These are phyloP conservation scores for Euclidium syriacum DNA, from an alignment of 345 rosid species.

Conservation along the genomic window DNA sequence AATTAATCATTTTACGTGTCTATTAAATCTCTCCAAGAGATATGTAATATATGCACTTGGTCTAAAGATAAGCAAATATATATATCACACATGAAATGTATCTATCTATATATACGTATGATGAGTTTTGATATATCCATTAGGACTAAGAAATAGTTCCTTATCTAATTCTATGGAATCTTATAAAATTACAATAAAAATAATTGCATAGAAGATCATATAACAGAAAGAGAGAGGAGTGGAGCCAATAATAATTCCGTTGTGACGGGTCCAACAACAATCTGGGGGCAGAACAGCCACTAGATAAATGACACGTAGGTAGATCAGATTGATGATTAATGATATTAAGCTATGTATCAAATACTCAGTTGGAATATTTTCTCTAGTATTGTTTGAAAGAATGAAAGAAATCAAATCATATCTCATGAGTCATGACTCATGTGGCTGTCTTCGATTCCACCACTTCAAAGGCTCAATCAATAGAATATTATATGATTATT, in stretches of 20 bases:
- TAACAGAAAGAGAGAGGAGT: conserved; percentile 4
- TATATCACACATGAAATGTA: background rate
- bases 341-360: background rate
- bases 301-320: background rate
- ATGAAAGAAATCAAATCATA: background rate
- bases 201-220: background rate
- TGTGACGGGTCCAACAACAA: conserved; percentile 17
- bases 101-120: background rate
- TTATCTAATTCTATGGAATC: too few species aligned
- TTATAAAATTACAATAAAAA: too few species aligned
- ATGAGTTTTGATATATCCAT: conserved; percentile 5
- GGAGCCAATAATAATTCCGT: background rate
- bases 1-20: background rate
- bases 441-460: conserved; percentile 20
- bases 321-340: conserved; percentile 2
- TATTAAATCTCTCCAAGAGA: conserved; percentile 1
- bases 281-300: conserved; percentile 7
- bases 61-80: conserved; percentile 4
- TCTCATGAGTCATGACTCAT: conserved; percentile 2
- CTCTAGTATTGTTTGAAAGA: too few species aligned
- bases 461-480: background rate
- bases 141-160: background rate
- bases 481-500: background rate
- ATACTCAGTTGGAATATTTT: background rate
- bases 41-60: background rate